phyloP scores from a whole-genome alignment of 1,139 yeast species.

The Candida neerlandica region DNA sequence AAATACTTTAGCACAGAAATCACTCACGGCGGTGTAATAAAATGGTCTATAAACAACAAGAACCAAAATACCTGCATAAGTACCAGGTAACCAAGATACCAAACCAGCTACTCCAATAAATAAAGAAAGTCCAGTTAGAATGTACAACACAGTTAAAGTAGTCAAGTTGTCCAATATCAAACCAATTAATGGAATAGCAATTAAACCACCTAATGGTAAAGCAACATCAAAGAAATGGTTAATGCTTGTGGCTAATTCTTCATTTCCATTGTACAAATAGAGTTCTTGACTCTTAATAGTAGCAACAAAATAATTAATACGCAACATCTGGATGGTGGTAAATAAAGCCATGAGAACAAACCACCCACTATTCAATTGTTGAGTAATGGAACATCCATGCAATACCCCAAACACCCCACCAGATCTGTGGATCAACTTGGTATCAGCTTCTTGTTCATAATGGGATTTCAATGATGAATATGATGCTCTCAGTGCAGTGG shows the following conservation, averaged over 20 bases:
- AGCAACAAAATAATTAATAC: slow-evolving; percentile 91
- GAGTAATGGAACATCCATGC: slow-evolving; percentile 62
- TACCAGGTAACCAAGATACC: slow-evolving; percentile 51
- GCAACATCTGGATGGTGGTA: slow-evolving; percentile 83
- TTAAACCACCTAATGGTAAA: slow-evolving; percentile 82
- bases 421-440: slow-evolving; percentile 51
- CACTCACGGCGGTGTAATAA: slow-evolving; percentile 89
- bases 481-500: slow-evolving; percentile 39
- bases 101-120: slow-evolving; percentile 70
- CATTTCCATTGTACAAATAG: slow-evolving; percentile 56
- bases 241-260: slow-evolving; percentile 54
- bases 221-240: slow-evolving; percentile 83
- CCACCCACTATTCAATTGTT: slow-evolving; percentile 78
- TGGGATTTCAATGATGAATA: slow-evolving; percentile 52
- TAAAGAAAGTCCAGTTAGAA: slow-evolving; percentile 57
- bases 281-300: slow-evolving; percentile 80
- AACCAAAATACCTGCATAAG: slow-evolving; percentile 64
- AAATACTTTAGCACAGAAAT: slow-evolving; percentile 88
- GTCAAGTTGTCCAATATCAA: slow-evolving; percentile 73
- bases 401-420: slow-evolving; percentile 86
- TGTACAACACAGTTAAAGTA: slow-evolving; percentile 57
- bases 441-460: slow-evolving; percentile 66
- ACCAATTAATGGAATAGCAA: slow-evolving; percentile 87
- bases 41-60: slow-evolving; percentile 90
- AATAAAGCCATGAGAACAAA: slow-evolving; percentile 74